Base-by-base conservation (phyloP, 1,284 basidiomycete genomes). In the Neonothopanus nambi region DNA sequence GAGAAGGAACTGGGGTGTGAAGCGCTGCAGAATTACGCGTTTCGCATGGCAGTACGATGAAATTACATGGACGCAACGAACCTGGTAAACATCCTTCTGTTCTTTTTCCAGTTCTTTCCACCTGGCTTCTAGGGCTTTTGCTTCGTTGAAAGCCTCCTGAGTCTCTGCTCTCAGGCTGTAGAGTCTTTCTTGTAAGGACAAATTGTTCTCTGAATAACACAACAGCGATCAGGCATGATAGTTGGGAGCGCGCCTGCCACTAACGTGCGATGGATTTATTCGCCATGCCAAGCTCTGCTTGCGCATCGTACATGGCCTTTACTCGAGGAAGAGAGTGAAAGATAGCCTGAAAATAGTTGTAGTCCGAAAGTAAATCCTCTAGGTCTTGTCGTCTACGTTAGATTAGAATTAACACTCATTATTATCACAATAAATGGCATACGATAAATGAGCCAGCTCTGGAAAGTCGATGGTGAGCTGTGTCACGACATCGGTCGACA, bases 71-170 rank as follows among this genome's bases (percentile, higher is more conserved):
- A 20, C 18, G 3, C 12, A 28, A 64, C 77, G 56, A 40, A 93
- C 95, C 74, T 94, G 91, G 66, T 95, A 95, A 9, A 93, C 79
- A 28, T 92, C 90, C 47, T 76, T 80, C 70, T 97, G 95, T 59
- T 93, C 89, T 60, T 86, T 85, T 56, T 95, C 93, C 4, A 95
- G 63, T 53, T 90, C 88, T 58, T 84, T 85, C 92, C 93, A 95
- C 39, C 89, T 76, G 1, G 77, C 75, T 69, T 95, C 91, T 18
- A 95, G 72, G 6, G 77, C 69, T 65, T 90, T 89, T 3, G 94
- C 93, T 56, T 93, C 81, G 55, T 91, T 84, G 63, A 95, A 97
- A 0, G 89, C 85, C 39, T 85, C 87, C 59, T 93, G 82, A 0
- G 93, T 94, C 52, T 93, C 87, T 5, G 84, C 77, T 36, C 93